Conservation (phyloP, 106 monocot species). For the Allium cepa region DNA sequence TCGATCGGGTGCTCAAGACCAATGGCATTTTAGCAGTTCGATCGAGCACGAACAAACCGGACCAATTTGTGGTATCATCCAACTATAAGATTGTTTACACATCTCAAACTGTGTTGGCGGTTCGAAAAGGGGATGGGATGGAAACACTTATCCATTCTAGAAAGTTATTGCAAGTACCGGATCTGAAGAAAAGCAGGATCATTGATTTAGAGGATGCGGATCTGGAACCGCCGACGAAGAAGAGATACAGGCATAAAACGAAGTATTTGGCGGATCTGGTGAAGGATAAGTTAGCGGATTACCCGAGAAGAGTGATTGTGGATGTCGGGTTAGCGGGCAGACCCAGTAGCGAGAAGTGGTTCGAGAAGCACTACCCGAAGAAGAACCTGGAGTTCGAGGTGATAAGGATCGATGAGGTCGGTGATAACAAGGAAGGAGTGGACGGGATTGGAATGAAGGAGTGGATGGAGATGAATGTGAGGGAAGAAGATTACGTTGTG, state of each 20-base stretch:
- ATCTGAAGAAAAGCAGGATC: conserved; percentile 41
- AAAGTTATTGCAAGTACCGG: conserved; percentile 31
- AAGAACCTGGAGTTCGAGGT: conserved; percentile 44
- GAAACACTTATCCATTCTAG: conserved; percentile 24
- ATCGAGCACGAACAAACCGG: too few species aligned
- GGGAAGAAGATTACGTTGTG: conserved; percentile 70
- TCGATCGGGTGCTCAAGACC: too few species aligned
- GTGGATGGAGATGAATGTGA: conserved; percentile 51
- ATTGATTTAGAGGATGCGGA: conserved; percentile 47
- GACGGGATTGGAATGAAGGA: conserved; percentile 16
- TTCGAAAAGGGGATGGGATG: neutral
- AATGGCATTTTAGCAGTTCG: too few species aligned
- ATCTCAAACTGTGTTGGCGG: too few species aligned
- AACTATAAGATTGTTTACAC: too few species aligned
- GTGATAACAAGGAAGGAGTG: neutral
- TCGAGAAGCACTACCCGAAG: conserved; percentile 47
- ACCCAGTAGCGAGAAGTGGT: conserved; percentile 26
- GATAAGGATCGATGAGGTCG: conserved; percentile 33
- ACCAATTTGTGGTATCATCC: too few species aligned
- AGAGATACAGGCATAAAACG: conserved; percentile 9
- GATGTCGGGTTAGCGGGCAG: conserved; percentile 27
- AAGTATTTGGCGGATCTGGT: conserved; percentile 55
- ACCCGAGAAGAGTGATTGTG: conserved; percentile 47
- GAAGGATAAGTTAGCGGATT: conserved; percentile 37
- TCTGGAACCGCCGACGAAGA: conserved; percentile 46